Conservation (phyloP, 768 basidiomycete species). For the Sutorius australiensis region DNA sequence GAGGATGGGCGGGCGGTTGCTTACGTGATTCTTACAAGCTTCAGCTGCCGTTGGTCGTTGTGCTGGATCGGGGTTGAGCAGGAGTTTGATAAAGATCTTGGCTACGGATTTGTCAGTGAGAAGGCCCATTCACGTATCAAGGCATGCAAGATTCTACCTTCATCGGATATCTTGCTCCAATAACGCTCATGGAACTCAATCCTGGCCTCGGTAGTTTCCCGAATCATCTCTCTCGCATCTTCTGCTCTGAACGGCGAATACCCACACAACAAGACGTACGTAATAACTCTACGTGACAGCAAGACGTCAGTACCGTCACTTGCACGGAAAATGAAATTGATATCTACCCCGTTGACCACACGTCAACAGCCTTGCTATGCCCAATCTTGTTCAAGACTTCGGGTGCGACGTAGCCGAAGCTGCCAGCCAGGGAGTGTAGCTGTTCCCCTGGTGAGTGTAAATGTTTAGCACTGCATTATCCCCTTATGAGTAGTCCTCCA, state of each 20-base stretch:
- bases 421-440: conserved; percentile 69
- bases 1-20: conserved; percentile 18
- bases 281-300: conserved; percentile 64
- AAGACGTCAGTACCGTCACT: not conserved
- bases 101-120: conserved; percentile 41
- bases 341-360: conserved; percentile 88
- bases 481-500: not conserved
- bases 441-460: conserved; percentile 68
- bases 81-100: conserved; percentile 72
- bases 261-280: conserved; percentile 92
- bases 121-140: not conserved
- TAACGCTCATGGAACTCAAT: conserved; percentile 92
- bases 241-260: conserved; percentile 93
- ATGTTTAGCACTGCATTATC: conserved; percentile 66
- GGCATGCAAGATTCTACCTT: conserved; percentile 45
- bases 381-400: conserved; percentile 79
- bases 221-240: conserved; percentile 66
- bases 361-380: conserved; percentile 88
- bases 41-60: conserved; percentile 70
- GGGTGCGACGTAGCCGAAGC: conserved; percentile 89
- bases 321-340: not conserved
- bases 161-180: conserved; percentile 84
- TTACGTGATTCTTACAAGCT: conserved; percentile 64
- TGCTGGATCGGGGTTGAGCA: conserved; percentile 69
- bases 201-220: conserved; percentile 81